Evolutionary conservation across 1,284 basidiomycete species (phyloP), one percentile per base, ranked within the genome.

Genomic region (Ustilago nuda): DNA sequence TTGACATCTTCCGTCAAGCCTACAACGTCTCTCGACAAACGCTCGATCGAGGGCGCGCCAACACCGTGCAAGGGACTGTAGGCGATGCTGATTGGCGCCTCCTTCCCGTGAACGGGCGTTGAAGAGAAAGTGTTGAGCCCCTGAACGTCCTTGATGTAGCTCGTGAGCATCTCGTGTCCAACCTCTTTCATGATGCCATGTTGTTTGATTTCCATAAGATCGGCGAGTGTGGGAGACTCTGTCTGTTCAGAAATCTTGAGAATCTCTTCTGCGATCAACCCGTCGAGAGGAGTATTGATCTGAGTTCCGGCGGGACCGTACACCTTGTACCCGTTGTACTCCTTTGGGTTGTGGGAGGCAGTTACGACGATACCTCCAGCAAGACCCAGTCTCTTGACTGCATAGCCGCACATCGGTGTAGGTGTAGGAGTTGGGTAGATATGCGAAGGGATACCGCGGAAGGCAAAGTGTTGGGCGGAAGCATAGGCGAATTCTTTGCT

Each of bases 31-130:
- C 61, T 76, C 27, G 73, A 67, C 33, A 76, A 48, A 15, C 69
- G 36, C 32, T 76, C 61, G 59, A 76, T 76, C 13, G 69, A 76
- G 11, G 66, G 69, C 13, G 78, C 80, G 5, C 81, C 81, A 0
- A 83, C 81, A 35, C 81, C 81, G 60, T 83, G 81, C 17, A 83
- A 56, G 8, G 81, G 80, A 15, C 75, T 81, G 74, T 83, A 83
- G 0, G 78, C 75, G 17, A 82, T 68, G 56, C 60, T 64, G 61
- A 73, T 65, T 0, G 75, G 71, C 3, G 66, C 66, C 3, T 74
- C 63, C 36, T 37, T 61, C n/a, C 57, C 63, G 39, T 62, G 53
- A 0, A 63, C 66, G 5, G 65, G 39, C 1, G 45, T 7, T 11
- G 63, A 43, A 8, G 43, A 50, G 51, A 76, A 69, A 3, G 60